Evolutionary conservation across 1,139 yeast species (phyloP), one percentile per base, ranked within the genome.

Genomic region (Blastobotrys proliferans): DNA sequence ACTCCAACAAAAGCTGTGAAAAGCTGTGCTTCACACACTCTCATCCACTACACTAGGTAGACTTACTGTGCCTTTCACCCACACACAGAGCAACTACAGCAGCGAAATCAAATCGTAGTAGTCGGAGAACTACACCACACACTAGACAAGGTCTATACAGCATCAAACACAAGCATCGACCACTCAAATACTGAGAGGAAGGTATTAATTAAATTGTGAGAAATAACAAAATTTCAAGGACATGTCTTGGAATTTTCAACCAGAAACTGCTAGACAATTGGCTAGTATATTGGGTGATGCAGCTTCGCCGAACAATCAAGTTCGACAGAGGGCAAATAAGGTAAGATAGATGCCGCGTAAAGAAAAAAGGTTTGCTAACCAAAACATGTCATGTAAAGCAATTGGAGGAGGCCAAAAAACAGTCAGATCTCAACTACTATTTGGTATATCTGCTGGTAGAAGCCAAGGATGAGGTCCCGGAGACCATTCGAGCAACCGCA

Each of bases 401-500:
- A 2, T 70, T 88, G 41, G 73, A 73, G 13, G 76, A 74, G 40
- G 95, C 94, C 26, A 77, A 77, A 53, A 53, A 63, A 17, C 85
- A 83, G 57, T 81, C 85, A 1, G 94, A 86, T 60, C 75, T 85
- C 53, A 83, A 82, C 54, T 86, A 84, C 62, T 92, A 90, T 62
- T 69, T 92, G 32, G 73, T 86, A 32, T 77, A 76, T 55, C 73
- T 90, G 40, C 70, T 92, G 38, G 76, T 85, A 30, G 68, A 73
- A 45, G 82, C 82, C 37, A 67, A 62, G 5, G 53, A 61, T 6
- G 61, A 59, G 28, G 67, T 76, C 17, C 61, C 68, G 13, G 64
- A 78, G 2, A 81, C 82, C 38, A 74, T 83, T 22, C 73, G 97
- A 45, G 95, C 96, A 0, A 82, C 95, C 0, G 92, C 97, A 1